Evolutionary conservation across 176 grass and related monocot genomes (phyloP).

Genomic region (Carex pumila): DNA sequence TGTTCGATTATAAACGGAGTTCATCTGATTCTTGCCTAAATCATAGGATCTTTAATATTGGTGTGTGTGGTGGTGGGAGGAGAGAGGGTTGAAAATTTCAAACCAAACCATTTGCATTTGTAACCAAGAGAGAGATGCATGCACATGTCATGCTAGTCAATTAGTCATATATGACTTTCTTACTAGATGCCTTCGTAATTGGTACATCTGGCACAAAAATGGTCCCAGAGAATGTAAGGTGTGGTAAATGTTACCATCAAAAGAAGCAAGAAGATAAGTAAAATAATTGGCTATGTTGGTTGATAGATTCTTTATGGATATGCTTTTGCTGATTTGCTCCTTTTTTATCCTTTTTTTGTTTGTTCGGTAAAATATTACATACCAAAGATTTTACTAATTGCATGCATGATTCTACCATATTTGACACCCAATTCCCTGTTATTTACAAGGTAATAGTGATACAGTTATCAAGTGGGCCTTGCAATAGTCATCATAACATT

Average conservation of each 20-base stretch:
- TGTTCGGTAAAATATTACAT: not conserved
- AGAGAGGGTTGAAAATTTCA: not conserved
- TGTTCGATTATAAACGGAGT: no score
- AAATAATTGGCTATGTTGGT: not conserved
- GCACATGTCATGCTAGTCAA: not conserved
- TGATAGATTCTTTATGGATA: not conserved
- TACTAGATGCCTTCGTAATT: not conserved
- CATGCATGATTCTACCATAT: not conserved
- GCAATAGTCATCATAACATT: no score
- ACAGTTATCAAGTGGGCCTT: no score
- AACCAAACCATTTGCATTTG: not conserved
- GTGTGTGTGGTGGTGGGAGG: not conserved
- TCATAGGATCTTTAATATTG: no score
- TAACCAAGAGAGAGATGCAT: not conserved
- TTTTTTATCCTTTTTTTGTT: not conserved
- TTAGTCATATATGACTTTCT: not conserved
- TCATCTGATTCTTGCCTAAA: no score
- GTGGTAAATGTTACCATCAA: constrained; percentile 5
- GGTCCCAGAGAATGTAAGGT: not conserved
- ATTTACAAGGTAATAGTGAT: no score
- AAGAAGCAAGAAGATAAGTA: not conserved
- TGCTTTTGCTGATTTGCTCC: not conserved
- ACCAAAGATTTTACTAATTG: not conserved
- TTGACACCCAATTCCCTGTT: no score
- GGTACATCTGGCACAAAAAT: not conserved